Evolutionary conservation across 495 filamentous ascomycete species (phyloP), one percentile per base, ranked within the genome.

Genomic region (Hypoxylon lienhwacheense): DNA sequence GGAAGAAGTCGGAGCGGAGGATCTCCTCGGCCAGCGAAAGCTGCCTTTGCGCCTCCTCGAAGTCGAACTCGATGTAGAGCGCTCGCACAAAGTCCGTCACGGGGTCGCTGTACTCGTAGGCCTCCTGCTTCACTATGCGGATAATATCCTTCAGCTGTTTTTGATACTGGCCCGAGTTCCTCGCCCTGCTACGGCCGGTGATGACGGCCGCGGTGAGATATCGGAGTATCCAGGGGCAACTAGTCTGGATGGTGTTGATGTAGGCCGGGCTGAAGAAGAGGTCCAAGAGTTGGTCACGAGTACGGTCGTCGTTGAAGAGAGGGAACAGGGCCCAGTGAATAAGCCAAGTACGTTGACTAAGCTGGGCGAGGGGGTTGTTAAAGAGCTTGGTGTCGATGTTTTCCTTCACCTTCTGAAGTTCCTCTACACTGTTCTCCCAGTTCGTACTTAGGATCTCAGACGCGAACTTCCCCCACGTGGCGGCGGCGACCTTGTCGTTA

Each of bases 211-310:
- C 91, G 47, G 90, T 84, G 24, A 98, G 82, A 74, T 97, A 98
- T 48, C 93, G 86, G 55, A 98, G 79, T 50, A 97, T 87, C 95
- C 95, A 97, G 3, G 93, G 90, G 76, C 92, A 96, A 72, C 83
- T 86, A 53, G 95, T 96, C 77, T 98, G 93, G 69, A 98, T 97
- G 61, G 91, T 96, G 81, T 97, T 97, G 80, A 98, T 97, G 78
- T 89, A 98, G 59, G 86, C 78, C 44, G 90, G 86, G 62, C 86
- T 93, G 82, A 97, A 97, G 81, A 97, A 91, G 56, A 97, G 83
- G 59, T 98, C 93, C 72, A 91, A 88, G 61, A 97, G 81, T 58
- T 79, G 81, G 58, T 98, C 93, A 56, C 90, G 87, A 46, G 91
- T 89, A 59, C 88, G 81, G 66, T 95, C 91, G 74, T 91, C 85